Conservation (phyloP, 2,329 filamentous ascomycete genomes). For the Claviceps purpurea region DNA sequence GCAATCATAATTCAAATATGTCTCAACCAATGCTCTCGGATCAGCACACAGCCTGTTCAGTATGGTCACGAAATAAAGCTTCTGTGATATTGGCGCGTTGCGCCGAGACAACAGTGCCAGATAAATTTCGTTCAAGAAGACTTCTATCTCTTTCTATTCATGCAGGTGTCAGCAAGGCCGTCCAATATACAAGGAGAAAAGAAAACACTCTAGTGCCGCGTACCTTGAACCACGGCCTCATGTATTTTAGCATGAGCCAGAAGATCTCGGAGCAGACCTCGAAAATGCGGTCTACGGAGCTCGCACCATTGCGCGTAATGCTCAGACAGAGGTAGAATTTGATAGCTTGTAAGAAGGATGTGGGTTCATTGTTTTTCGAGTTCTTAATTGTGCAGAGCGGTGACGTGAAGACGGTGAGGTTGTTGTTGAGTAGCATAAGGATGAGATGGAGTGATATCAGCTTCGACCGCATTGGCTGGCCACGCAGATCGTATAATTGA, state of each 20-base stretch:
- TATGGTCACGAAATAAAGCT: slow-evolving; percentile 79
- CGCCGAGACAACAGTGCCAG: slow-evolving; percentile 79
- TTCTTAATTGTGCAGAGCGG: slow-evolving; percentile 85
- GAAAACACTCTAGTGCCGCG: neutral
- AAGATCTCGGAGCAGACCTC: slow-evolving; percentile 96
- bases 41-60: slow-evolving; percentile 75
- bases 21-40: slow-evolving; percentile 78
- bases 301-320: slow-evolving; percentile 87
- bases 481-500: slow-evolving; percentile 82
- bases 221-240: slow-evolving; percentile 88
- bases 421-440: slow-evolving; percentile 88
- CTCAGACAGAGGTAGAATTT: slow-evolving; percentile 96
- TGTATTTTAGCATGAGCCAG: slow-evolving; percentile 89
- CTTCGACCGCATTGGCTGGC: slow-evolving; percentile 95
- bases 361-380: slow-evolving; percentile 77
- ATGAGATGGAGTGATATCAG: slow-evolving; percentile 90
- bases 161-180: slow-evolving; percentile 13
- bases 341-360: slow-evolving; percentile 83
- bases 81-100: slow-evolving; percentile 78
- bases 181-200: neutral
- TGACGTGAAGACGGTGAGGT: slow-evolving; percentile 80
- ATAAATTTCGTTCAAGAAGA: slow-evolving; percentile 96
- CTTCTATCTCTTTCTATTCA: slow-evolving; percentile 79
- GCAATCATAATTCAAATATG: slow-evolving; percentile 97
- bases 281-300: slow-evolving; percentile 82